Percentiles rank a stretch among this genome's conserved stretches.
These are phyloP conservation scores for Aspergillus sp. DNA, from an alignment of 2,329 filamentous ascomycete species.

Conservation along the genomic window DNA sequence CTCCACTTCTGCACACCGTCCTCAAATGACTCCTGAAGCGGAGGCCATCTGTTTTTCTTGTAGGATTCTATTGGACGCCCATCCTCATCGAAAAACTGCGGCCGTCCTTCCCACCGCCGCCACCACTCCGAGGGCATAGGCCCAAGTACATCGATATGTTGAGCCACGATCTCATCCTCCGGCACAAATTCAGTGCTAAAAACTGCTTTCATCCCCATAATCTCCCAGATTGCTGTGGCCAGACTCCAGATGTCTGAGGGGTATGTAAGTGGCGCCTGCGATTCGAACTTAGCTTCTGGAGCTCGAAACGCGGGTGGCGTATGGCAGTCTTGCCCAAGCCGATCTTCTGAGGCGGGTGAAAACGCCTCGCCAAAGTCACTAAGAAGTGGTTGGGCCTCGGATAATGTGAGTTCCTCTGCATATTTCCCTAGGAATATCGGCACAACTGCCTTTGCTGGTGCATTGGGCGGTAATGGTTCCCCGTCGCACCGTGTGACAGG, in stretches of 20 bases:
- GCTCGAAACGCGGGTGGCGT: conserved; percentile 18
- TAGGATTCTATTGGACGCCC: conserved; percentile 13
- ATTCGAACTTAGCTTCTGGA: conserved; percentile 19
- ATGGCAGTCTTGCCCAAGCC: conserved; percentile 23
- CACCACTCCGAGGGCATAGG: conserved; percentile 21
- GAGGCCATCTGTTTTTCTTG: conserved; percentile 8
- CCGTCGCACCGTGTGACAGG: conserved; percentile 24
- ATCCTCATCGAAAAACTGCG: conserved; percentile 16
- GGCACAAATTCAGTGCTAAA: conserved; percentile 17
- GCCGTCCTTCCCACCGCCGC: conserved; percentile 16
- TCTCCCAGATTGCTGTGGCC: conserved; percentile 28
- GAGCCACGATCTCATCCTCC: conserved; percentile 19
- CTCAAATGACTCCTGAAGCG: conserved; percentile 12
- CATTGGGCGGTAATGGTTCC: conserved; percentile 24
- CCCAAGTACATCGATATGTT: conserved; percentile 25
- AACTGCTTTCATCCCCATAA: conserved; percentile 27
- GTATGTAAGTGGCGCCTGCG: conserved; percentile 19
- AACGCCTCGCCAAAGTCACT: conserved; percentile 30
- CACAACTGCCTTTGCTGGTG: conserved; percentile 27
- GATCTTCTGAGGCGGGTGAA: conserved; percentile 18
- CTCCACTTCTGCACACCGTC: conserved; percentile 14
- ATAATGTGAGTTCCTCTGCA: conserved; percentile 27
- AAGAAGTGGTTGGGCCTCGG: conserved; percentile 31
- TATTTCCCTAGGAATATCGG: conserved; percentile 26
- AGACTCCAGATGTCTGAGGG: conserved; percentile 30